Percentiles rank a stretch among this genome's conserved stretches.
phyloP scores from a whole-genome alignment of 108 stramenopile species.

The Aurantiochytrium sp. region DNA sequence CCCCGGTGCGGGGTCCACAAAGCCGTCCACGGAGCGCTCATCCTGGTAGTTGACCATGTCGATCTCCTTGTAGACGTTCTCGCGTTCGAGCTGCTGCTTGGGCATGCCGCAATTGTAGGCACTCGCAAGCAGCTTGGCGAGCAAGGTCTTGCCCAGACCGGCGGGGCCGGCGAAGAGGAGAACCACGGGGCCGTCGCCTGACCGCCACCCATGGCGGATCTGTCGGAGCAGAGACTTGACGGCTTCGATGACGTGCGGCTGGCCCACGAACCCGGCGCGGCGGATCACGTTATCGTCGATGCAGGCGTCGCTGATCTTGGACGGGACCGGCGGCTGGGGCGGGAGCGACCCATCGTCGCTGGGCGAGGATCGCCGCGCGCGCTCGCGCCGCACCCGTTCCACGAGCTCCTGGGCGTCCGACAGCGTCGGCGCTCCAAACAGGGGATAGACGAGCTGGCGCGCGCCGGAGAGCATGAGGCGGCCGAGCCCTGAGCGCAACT shows the following conservation, averaged over 20 bases:
- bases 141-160: background rate
- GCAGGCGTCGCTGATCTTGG: background rate
- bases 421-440: too few relatives aligned
- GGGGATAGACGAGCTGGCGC: too few relatives aligned
- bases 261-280: background rate
- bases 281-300: background rate
- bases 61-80: background rate
- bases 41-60: conserved; percentile 31
- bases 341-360: background rate
- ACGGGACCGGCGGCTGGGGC: background rate
- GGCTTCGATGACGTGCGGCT: background rate
- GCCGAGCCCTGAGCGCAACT: too few relatives aligned
- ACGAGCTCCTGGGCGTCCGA: too few relatives aligned
- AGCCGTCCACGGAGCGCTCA: conserved; percentile 17
- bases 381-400: too few relatives aligned
- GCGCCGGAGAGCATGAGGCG: too few relatives aligned
- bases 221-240: background rate
- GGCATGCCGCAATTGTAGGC: background rate
- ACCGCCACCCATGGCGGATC: background rate
- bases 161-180: conserved; percentile 17
- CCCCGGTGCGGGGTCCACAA: background rate
- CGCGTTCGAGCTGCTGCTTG: too few relatives aligned
- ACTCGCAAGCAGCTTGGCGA: background rate
- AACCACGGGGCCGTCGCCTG: background rate
- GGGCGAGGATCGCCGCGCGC: background rate